Evolutionary conservation across 2,329 filamentous ascomycete species (phyloP).

Genomic region (Xylariomycetidae sp.): DNA sequence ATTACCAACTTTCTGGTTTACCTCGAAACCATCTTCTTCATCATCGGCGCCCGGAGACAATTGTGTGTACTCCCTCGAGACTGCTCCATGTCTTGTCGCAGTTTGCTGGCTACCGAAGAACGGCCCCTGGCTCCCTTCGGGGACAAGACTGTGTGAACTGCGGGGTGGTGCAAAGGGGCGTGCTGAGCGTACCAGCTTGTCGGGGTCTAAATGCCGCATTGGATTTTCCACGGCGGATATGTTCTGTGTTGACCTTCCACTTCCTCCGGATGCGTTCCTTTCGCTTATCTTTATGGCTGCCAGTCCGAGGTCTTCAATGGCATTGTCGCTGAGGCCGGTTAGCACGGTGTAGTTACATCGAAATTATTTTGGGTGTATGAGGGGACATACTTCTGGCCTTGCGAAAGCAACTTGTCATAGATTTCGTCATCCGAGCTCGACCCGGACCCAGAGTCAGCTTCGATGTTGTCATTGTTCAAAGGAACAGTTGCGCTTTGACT

Average conservation of each 20-base stretch:
- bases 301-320: too few species aligned
- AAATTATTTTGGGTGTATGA: neutral
- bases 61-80: constrained; percentile 5
- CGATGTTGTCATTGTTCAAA: constrained; percentile 10
- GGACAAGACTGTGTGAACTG: too few species aligned
- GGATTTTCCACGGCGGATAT: too few species aligned
- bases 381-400: constrained; percentile 14
- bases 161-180: too few species aligned
- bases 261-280: too few species aligned
- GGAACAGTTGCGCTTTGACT: constrained; percentile 1
- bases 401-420: constrained; percentile 15
- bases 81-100: too few species aligned
- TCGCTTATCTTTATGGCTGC: too few species aligned
- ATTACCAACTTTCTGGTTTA: constrained; percentile 17
- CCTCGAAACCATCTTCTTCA: constrained; percentile 16
- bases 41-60: constrained; percentile 4
- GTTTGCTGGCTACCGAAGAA: too few species aligned
- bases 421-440: constrained; percentile 13
- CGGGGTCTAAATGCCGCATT: too few species aligned
- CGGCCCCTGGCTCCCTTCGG: too few species aligned
- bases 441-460: constrained; percentile 13
- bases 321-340: constrained; percentile 7
- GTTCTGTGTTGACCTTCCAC: too few species aligned
- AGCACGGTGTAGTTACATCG: constrained; percentile 6
- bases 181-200: too few species aligned